Evolutionary conservation across 345 rosid species (phyloP).

Genomic region (Theobroma cacao): DNA sequence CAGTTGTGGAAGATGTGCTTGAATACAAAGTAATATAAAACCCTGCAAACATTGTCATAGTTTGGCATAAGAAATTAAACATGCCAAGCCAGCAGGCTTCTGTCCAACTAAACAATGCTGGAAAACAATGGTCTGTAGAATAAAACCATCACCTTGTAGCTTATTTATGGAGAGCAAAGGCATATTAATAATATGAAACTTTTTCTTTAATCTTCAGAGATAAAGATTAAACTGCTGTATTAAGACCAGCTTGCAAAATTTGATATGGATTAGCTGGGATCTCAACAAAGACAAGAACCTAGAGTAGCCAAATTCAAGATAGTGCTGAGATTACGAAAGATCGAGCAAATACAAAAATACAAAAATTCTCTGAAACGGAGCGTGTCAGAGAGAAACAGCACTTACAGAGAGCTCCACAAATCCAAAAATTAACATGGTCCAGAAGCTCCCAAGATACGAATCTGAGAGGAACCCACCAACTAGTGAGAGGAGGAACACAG

Average conservation of each 20-base stretch:
- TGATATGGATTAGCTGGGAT: not conserved
- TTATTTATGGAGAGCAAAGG: no score
- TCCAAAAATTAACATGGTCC: conserved; percentile 53
- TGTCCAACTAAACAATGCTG: no score
- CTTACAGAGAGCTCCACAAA: conserved; percentile 57
- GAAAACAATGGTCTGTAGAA: no score
- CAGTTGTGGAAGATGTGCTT: conserved; percentile 85
- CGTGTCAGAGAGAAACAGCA: not conserved
- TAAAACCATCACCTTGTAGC: no score
- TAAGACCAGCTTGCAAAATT: no score
- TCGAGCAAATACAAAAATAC: not conserved
- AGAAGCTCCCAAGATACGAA: conserved; percentile 67
- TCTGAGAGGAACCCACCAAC: conserved; percentile 88
- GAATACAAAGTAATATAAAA: conserved; percentile 74
- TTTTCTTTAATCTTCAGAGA: no score
- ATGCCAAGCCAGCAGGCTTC: no score
- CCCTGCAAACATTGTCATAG: conserved; percentile 45
- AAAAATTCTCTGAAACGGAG: no score
- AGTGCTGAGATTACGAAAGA: not conserved
- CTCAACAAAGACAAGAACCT: not conserved
- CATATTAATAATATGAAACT: no score
- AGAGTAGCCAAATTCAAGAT: not conserved
- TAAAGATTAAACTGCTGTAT: no score
- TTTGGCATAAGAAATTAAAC: no score
- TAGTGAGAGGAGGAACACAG: conserved; percentile 78